Percentiles rank a stretch among this genome's conserved stretches.
Evolutionary conservation across 2,329 filamentous ascomycete species (phyloP).

Genomic region (Pseudogymnoascus sp.): DNA sequence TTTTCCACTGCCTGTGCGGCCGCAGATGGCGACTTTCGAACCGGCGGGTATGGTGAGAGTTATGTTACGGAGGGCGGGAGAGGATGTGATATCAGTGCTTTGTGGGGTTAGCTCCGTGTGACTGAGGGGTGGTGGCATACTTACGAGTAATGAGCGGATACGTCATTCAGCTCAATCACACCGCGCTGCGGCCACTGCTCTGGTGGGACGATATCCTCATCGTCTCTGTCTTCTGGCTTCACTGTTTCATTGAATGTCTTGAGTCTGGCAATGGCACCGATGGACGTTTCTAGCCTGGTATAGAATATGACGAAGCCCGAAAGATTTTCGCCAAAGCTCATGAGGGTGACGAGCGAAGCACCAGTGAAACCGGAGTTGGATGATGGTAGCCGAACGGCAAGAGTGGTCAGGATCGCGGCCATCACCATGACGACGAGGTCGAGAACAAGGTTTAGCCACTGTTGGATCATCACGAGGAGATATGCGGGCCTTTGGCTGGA

Average conservation of each 20-base stretch:
- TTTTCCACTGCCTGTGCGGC: slow-evolving; percentile 35
- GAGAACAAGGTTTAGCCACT: slow-evolving; percentile 38
- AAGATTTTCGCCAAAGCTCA: slow-evolving; percentile 18
- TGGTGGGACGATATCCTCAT: neutral
- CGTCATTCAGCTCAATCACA: slow-evolving; percentile 18
- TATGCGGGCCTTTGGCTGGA: slow-evolving; percentile 39
- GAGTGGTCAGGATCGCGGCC: slow-evolving; percentile 14
- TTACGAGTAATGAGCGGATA: slow-evolving; percentile 22
- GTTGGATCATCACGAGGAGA: slow-evolving; percentile 36
- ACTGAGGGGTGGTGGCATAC: neutral
- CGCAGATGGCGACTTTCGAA: slow-evolving; percentile 31
- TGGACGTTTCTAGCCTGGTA: neutral
- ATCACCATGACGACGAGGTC: slow-evolving; percentile 25
- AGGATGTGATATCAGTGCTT: slow-evolving; percentile 16
- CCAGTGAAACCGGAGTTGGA: slow-evolving; percentile 17
- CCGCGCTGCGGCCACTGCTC: slow-evolving; percentile 20
- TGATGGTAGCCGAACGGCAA: neutral
- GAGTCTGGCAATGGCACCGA: slow-evolving; percentile 1
- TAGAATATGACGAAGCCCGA: slow-evolving; percentile 12
- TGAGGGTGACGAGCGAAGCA: slow-evolving; percentile 17
- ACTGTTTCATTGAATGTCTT: slow-evolving; percentile 5
- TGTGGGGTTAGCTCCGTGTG: neutral
- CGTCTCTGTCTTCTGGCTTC: neutral
- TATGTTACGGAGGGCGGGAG: slow-evolving; percentile 27
- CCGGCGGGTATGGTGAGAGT: slow-evolving; percentile 25